phyloP scores from a whole-genome alignment of 345 rosid species.

The Cardamine chenopodiifolia region DNA sequence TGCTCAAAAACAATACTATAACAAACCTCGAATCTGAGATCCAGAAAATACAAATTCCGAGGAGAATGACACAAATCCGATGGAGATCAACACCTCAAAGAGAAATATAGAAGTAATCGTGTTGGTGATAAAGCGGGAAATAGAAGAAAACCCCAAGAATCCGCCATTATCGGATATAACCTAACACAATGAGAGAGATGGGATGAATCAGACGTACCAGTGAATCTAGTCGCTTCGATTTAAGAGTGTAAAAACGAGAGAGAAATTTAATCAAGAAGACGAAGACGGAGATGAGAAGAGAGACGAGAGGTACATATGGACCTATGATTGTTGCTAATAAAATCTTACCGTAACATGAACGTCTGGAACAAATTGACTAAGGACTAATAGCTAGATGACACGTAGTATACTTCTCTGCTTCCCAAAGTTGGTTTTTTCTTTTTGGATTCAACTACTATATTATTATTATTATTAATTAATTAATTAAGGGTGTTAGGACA shows the following conservation, averaged over 20 bases:
- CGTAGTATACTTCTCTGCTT: constrained; percentile 43
- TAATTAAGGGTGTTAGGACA: too few relatives aligned
- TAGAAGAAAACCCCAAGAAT: not conserved
- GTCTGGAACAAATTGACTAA: constrained; percentile 30
- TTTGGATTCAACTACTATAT: constrained; percentile 32
- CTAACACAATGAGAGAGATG: constrained; percentile 22
- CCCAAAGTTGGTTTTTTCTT: constrained; percentile 47
- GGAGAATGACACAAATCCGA: constrained; percentile 24
- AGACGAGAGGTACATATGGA: constrained; percentile 43
- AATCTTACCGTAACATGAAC: constrained; percentile 64
- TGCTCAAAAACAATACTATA: not conserved
- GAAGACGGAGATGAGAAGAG: constrained; percentile 32
- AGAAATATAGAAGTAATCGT: not conserved
- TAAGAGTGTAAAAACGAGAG: constrained; percentile 51
- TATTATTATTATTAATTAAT: not conserved
- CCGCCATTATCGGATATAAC: constrained; percentile 10
- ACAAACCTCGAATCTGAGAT: constrained; percentile 30
- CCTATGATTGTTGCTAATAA: constrained; percentile 23
- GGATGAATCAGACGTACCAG: constrained; percentile 38
- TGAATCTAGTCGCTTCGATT: constrained; percentile 45
- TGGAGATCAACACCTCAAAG: constrained; percentile 1
- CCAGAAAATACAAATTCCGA: not conserved
- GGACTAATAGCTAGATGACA: constrained; percentile 27
- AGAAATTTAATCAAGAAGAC: constrained; percentile 26
- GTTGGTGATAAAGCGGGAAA: not conserved